Evolutionary conservation across 140 eudicot species (phyloP).

Genomic region (Oenanthe javanica): DNA sequence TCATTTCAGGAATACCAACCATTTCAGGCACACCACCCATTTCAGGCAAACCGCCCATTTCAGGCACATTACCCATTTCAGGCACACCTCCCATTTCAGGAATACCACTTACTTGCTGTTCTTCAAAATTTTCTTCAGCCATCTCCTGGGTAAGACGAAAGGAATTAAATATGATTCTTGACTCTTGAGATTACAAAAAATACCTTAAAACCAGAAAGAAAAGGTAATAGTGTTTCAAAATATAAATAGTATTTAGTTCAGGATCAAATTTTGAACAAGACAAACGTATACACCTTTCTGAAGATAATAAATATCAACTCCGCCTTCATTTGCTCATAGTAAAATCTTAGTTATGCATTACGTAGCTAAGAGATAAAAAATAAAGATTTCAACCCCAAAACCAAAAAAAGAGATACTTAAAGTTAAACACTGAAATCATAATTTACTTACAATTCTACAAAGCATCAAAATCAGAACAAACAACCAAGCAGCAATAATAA

Average conservation of each 20-base stretch:
- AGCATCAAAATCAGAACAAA: not conserved
- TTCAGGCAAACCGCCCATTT: too few relatives aligned
- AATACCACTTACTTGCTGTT: slow-evolving; percentile 19
- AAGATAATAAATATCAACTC: not conserved
- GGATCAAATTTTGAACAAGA: not conserved
- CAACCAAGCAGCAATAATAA: not conserved
- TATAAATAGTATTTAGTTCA: not conserved
- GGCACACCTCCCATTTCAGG: not conserved
- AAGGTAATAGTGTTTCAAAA: not conserved
- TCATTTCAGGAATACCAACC: not conserved
- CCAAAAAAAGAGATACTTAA: not conserved
- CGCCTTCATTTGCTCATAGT: not conserved
- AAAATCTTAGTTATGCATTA: too few relatives aligned
- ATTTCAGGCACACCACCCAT: too few relatives aligned
- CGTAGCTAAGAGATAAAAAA: too few relatives aligned
- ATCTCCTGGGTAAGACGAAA: slow-evolving; percentile 24
- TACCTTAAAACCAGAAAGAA: not conserved
- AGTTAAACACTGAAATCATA: not conserved
- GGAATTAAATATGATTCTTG: not conserved
- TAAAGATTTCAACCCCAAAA: not conserved
- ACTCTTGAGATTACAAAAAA: not conserved
- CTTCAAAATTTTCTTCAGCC: slow-evolving; percentile 57
- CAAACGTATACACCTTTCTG: not conserved
- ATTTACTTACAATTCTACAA: not conserved
- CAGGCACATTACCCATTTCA: too few relatives aligned